Evolutionary conservation across 1,284 basidiomycete genomes (phyloP), one percentile per base, ranked within the genome.

Genomic region (Gymnopus androsaceus): DNA sequence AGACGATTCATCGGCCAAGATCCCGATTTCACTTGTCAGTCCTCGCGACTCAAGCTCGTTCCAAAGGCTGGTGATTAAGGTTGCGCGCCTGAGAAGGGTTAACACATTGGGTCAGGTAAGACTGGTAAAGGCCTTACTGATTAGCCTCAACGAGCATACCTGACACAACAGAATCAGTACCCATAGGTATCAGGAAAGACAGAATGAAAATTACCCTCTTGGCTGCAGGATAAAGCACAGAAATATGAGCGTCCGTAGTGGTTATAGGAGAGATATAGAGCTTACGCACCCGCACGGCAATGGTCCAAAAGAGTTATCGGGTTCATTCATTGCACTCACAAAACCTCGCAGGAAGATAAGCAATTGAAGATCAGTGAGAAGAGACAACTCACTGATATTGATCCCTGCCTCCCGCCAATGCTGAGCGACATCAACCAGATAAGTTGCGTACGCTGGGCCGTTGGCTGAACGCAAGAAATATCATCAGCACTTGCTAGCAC

Each of bases 311-410:
- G 46, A 69, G 55, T 66, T 70, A 51, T 75, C 73, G 14, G 73
- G 73, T 54, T 75, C 73, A 54, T 75, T 73, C 66, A 75, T 74
- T 14, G 72, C 67, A n/a, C n/a, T n/a, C n/a, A n/a, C n/a, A n/a
- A n/a, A n/a, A n/a, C n/a, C n/a, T n/a, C n/a, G n/a, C n/a, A n/a
- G n/a, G n/a, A n/a, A n/a, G n/a, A n/a, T n/a, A n/a, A n/a, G n/a
- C n/a, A n/a, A n/a, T n/a, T n/a, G n/a, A n/a, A n/a, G n/a, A n/a
- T n/a, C n/a, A n/a, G n/a, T n/a, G n/a, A n/a, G n/a, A n/a, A n/a
- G n/a, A 7, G 72, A 73, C n/a, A 75, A 65, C 17, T 66, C 69
- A 31, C 63, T 64, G 42, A 74, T 71, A 17, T 66, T 65, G 37
- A 72, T 63, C 19, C 70, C 72, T 48, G 63, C 62, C 3, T 63